Evolutionary conservation across 106 monocot species (phyloP).

Genomic region (Xerophyta viscosa): DNA sequence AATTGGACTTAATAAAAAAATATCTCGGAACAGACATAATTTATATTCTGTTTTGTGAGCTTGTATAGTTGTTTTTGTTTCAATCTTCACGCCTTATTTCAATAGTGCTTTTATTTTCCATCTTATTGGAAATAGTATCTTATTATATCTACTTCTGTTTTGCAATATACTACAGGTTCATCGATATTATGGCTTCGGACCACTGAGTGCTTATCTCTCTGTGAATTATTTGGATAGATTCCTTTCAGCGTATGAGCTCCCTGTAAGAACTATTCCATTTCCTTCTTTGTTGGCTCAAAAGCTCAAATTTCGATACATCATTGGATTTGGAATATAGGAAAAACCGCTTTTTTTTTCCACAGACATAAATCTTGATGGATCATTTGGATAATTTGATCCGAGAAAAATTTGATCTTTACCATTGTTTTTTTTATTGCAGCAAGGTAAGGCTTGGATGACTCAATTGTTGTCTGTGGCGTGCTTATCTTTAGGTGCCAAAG

Average conservation of each 20-base stretch:
- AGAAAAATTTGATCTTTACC: not conserved
- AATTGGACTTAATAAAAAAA: too few relatives aligned
- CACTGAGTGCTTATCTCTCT: slow-evolving; percentile 55
- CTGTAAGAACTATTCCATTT: slow-evolving; percentile 38
- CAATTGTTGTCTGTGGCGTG: slow-evolving; percentile 80
- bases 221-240: slow-evolving; percentile 86
- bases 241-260: slow-evolving; percentile 67
- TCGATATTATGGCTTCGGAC: slow-evolving; percentile 59
- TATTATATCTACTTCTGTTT: too few relatives aligned
- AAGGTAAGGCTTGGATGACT: slow-evolving; percentile 78
- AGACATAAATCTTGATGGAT: too few relatives aligned
- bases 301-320: not conserved
- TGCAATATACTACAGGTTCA: slow-evolving; percentile 72
- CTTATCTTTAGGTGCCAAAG: slow-evolving; percentile 73
- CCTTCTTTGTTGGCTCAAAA: not conserved
- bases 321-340: too few relatives aligned
- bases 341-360: too few relatives aligned
- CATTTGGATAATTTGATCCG: too few relatives aligned
- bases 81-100: too few relatives aligned
- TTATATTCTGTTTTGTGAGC: too few relatives aligned
- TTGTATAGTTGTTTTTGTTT: too few relatives aligned
- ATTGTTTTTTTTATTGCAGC: slow-evolving; percentile 19
- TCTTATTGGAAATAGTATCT: too few relatives aligned
- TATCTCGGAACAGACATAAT: too few relatives aligned
- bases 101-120: not conserved